A percentile compares a stretch with the other conserved stretches of the same genome.
Evolutionary conservation across 1,284 basidiomycete species (phyloP).

Genomic region (Puccinia brachypodii): DNA sequence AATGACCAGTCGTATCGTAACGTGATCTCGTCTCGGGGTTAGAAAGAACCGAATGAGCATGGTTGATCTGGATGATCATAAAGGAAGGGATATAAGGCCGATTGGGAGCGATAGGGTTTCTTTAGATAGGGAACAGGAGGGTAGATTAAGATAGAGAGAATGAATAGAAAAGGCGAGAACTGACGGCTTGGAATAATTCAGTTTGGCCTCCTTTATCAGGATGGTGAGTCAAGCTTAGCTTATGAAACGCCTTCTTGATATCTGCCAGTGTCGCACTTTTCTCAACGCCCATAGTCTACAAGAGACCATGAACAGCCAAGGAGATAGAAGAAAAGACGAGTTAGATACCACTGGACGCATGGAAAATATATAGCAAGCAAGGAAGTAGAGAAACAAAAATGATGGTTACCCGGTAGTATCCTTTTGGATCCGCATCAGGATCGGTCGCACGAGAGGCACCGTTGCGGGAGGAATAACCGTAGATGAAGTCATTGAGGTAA

Average conservation of each 20-base stretch:
- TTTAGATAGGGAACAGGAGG: not conserved
- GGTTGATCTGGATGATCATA: not conserved
- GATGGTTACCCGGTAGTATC: constrained; percentile 14
- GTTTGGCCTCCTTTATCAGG: constrained; percentile 30
- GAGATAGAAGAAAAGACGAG: not conserved
- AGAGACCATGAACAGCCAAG: constrained; percentile 40
- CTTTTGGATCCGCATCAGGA: not conserved
- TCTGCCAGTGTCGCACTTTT: constrained; percentile 79
- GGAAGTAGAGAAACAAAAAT: not conserved
- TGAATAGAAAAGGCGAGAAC: not conserved
- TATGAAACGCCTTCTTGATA: constrained; percentile 96
- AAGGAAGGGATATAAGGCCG: not conserved
- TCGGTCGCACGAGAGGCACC: not conserved
- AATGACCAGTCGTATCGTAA: not conserved
- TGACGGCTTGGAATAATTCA: constrained; percentile 12
- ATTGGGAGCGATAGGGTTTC: not conserved
- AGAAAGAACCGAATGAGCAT: constrained; percentile 11
- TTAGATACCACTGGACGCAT: too few species aligned
- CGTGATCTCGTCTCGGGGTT: not conserved
- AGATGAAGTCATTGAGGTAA: not conserved
- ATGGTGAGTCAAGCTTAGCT: constrained; percentile 61
- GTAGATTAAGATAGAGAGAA: not conserved
- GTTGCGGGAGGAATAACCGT: not conserved
- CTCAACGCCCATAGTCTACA: constrained; percentile 75
- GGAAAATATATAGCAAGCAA: not conserved